A percentile compares a stretch with the other conserved stretches of the same genome.
phyloP scores from a whole-genome alignment of 2,329 filamentous ascomycete genomes.

The Aureobasidium sp. region DNA sequence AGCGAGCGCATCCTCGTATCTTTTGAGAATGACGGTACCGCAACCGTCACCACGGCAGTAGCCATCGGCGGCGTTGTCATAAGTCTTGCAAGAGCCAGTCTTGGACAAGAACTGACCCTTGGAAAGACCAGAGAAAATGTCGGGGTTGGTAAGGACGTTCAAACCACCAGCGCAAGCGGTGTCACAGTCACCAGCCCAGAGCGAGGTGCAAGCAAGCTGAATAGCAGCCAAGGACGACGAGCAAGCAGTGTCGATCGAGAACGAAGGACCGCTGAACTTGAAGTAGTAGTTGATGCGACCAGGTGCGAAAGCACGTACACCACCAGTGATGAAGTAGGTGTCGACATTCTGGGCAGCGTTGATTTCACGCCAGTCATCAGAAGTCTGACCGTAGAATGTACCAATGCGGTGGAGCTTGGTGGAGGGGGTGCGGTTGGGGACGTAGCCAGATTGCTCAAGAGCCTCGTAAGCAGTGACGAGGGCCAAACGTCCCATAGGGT shows the following conservation, averaged over 20 bases:
- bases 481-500: conserved; percentile 73
- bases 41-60: conserved; percentile 76
- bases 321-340: conserved; percentile 60
- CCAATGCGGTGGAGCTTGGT: conserved; percentile 60
- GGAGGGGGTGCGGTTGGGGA: conserved; percentile 63
- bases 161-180: conserved; percentile 73
- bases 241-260: conserved; percentile 70
- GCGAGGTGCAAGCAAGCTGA: conserved; percentile 63
- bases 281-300: conserved; percentile 71
- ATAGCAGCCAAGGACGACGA: conserved; percentile 68
- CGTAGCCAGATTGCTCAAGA: conserved; percentile 72
- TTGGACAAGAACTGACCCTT: conserved; percentile 73
- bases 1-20: conserved; percentile 67
- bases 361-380: conserved; percentile 70
- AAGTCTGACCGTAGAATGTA: conserved; percentile 68
- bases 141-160: conserved; percentile 72
- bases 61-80: conserved; percentile 72
- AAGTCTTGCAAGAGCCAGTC: conserved; percentile 71
- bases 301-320: conserved; percentile 54
- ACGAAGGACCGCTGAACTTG: conserved; percentile 66
- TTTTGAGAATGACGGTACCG: conserved; percentile 69
- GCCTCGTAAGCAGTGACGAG: conserved; percentile 74
- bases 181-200: conserved; percentile 71
- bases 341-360: conserved; percentile 67
- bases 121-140: conserved; percentile 69